These are phyloP conservation scores for Coemansia sp. DNA, from an alignment of 192 early-diverging fungal genomes.

Conservation along the genomic window DNA sequence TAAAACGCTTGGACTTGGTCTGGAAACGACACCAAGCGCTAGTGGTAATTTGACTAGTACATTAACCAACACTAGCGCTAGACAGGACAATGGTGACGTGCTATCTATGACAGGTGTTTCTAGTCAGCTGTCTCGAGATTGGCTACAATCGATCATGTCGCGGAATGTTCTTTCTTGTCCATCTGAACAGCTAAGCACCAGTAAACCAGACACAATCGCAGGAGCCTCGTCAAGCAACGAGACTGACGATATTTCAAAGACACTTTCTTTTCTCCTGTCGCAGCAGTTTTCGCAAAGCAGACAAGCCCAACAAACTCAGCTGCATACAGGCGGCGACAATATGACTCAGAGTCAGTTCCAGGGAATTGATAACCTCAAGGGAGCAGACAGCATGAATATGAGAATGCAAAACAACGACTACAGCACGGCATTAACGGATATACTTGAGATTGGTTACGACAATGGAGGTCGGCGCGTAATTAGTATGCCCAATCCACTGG, in stretches of 20 bases:
- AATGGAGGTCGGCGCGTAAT: conserved; percentile 37
- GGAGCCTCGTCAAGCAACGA: conserved; percentile 23
- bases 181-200: neutral
- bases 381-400: neutral
- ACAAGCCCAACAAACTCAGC: neutral
- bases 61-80: neutral
- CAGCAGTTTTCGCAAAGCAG: conserved; percentile 27
- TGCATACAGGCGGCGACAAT: conserved; percentile 3
- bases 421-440: conserved; percentile 17
- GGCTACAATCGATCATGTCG: conserved; percentile 37
- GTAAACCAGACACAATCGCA: neutral
- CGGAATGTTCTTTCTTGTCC: conserved; percentile 6
- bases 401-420: neutral
- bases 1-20: conserved; percentile 9
- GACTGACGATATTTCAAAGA: conserved; percentile 40
- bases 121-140: conserved; percentile 18
- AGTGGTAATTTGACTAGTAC: neutral
- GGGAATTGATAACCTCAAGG: neutral
- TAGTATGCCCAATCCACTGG: conserved; percentile 53
- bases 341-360: neutral
- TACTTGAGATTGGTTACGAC: conserved; percentile 42
- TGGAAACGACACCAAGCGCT: neutral
- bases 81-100: neutral
- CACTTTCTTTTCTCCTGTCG: conserved; percentile 33
- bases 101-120: neutral